These are phyloP conservation scores for Ceratocystis destructans DNA, from an alignment of 2,329 filamentous ascomycete genomes.

Conservation along the genomic window DNA sequence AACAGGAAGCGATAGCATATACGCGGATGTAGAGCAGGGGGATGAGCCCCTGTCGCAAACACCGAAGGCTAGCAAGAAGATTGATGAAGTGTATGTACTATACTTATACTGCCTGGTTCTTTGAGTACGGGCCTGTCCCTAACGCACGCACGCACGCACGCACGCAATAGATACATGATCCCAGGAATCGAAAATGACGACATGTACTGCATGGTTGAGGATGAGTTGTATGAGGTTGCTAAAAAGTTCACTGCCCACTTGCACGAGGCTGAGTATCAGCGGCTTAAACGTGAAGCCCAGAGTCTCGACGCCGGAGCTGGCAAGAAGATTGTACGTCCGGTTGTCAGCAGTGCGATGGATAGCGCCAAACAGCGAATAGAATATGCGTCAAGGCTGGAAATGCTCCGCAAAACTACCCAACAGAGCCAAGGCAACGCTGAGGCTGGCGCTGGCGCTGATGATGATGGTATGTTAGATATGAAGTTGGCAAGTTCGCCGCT, in stretches of 20 bases:
- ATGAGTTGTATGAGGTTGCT: slow-evolving; percentile 57
- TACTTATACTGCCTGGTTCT: neutral
- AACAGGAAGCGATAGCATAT: neutral
- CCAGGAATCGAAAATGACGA: slow-evolving; percentile 55
- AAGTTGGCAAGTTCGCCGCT: neutral
- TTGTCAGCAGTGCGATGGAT: slow-evolving; percentile 22
- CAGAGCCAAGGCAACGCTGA: neutral
- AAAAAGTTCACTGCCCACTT: slow-evolving; percentile 59
- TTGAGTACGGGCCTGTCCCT: neutral
- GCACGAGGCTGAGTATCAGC: slow-evolving; percentile 62
- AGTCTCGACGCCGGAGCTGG: slow-evolving; percentile 41
- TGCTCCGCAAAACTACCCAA: slow-evolving; percentile 10
- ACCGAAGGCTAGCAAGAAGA: neutral
- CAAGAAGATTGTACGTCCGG: slow-evolving; percentile 37
- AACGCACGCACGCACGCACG: neutral
- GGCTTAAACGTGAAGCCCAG: slow-evolving; percentile 46
- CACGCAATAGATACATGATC: slow-evolving; percentile 46
- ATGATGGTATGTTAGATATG: slow-evolving; percentile 15
- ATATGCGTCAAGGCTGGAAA: slow-evolving; percentile 20
- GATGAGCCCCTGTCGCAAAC: neutral
- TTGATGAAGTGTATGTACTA: slow-evolving; percentile 1
- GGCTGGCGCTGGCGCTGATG: slow-evolving; percentile 25
- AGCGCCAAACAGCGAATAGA: slow-evolving; percentile 27
- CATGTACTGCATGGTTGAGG: slow-evolving; percentile 68
- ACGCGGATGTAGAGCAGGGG: neutral